Conservation (phyloP, 1,284 basidiomycete genomes). For the Sparassis latifolia region DNA sequence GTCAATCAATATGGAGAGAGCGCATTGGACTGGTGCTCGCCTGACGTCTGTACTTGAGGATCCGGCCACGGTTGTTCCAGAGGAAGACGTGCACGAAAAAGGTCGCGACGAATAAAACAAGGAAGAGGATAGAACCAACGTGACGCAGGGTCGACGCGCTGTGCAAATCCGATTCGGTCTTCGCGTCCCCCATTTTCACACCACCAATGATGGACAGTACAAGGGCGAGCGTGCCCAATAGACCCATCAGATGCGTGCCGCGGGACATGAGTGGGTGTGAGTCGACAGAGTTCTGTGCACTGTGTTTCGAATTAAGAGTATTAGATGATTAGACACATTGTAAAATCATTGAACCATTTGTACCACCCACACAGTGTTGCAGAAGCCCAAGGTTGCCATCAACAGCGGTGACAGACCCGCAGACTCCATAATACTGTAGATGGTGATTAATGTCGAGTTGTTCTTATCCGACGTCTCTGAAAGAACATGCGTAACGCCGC, state of each 20-base stretch:
- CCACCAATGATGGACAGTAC: constrained; percentile 46
- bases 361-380: constrained; percentile 50
- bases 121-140: constrained; percentile 44
- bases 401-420: constrained; percentile 48
- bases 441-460: constrained; percentile 38
- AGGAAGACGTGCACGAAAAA: constrained; percentile 36
- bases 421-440: constrained; percentile 49
- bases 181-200: constrained; percentile 10
- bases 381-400: constrained; percentile 49
- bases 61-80: constrained; percentile 39
- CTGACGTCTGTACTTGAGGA: constrained; percentile 46
- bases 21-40: constrained; percentile 15
- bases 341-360: neutral
- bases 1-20: neutral
- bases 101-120: constrained; percentile 38
- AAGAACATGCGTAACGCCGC: constrained; percentile 49
- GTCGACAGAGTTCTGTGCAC: constrained; percentile 15
- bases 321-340: constrained; percentile 11
- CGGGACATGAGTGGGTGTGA: constrained; percentile 14
- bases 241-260: constrained; percentile 30
- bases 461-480: constrained; percentile 34
- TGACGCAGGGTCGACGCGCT: constrained; percentile 34
- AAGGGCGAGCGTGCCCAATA: constrained; percentile 39
- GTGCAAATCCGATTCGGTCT: constrained; percentile 8
- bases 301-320: constrained; percentile 22